These are phyloP conservation scores for Fusarium piperis DNA, from an alignment of 2,329 filamentous ascomycete genomes.

Conservation along the genomic window DNA sequence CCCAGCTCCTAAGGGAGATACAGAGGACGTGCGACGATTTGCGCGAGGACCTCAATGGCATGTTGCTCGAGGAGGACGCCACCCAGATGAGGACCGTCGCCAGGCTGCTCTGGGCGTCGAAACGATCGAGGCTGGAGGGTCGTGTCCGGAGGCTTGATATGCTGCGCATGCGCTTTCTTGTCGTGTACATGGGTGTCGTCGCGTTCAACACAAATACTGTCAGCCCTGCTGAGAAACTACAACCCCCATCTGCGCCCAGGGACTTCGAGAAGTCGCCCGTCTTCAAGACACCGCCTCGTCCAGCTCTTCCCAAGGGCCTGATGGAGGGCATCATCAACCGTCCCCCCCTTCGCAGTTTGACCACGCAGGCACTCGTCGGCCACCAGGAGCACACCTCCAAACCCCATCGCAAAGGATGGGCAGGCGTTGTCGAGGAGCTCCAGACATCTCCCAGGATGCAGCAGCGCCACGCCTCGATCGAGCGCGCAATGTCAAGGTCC, in stretches of 20 bases:
- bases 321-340: constrained; percentile 56
- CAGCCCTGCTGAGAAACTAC: constrained; percentile 46
- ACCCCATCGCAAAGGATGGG: constrained; percentile 66
- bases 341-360: constrained; percentile 62
- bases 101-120: constrained; percentile 67
- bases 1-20: constrained; percentile 68
- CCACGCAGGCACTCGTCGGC: constrained; percentile 61
- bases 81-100: constrained; percentile 57
- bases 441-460: constrained; percentile 70
- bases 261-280: constrained; percentile 49
- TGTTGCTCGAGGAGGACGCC: constrained; percentile 59
- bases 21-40: constrained; percentile 69
- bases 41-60: constrained; percentile 65
- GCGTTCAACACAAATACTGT: constrained; percentile 43
- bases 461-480: constrained; percentile 70
- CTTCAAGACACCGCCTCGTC: constrained; percentile 45
- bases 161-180: constrained; percentile 71
- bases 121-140: constrained; percentile 64
- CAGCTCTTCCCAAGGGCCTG: constrained; percentile 52
- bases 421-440: constrained; percentile 70
- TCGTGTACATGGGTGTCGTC: constrained; percentile 71
- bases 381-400: constrained; percentile 59
- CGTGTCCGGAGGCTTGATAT: constrained; percentile 68
- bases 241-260: constrained; percentile 44
- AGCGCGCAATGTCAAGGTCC: constrained; percentile 60